Conservation (phyloP, 2,329 filamentous ascomycete genomes). For the Phoma sp. region DNA sequence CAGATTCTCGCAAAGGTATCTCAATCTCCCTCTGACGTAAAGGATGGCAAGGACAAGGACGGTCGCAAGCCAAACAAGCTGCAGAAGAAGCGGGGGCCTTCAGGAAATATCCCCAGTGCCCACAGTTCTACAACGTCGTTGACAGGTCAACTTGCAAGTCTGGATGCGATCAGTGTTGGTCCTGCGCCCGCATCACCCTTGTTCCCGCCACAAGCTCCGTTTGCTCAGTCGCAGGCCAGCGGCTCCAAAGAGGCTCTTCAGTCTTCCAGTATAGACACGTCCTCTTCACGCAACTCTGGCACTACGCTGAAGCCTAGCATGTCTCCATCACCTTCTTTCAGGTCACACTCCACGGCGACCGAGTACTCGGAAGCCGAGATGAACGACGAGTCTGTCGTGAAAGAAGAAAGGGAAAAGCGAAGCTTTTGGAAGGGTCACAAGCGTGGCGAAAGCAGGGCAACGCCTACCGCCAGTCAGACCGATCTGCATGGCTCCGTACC, state of each 20-base stretch:
- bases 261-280: slow-evolving; percentile 41
- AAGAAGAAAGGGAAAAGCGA: slow-evolving; percentile 60
- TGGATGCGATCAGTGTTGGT: slow-evolving; percentile 19
- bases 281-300: slow-evolving; percentile 55
- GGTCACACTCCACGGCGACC: slow-evolving; percentile 72
- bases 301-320: slow-evolving; percentile 67
- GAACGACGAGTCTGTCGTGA: slow-evolving; percentile 61
- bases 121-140: slow-evolving; percentile 88
- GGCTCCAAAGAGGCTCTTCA: slow-evolving; percentile 37
- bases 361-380: slow-evolving; percentile 83
- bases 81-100: slow-evolving; percentile 78
- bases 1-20: slow-evolving; percentile 44
- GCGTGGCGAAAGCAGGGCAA: slow-evolving; percentile 44
- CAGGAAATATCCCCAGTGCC: slow-evolving; percentile 81
- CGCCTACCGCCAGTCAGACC: slow-evolving; percentile 45
- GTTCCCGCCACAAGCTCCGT: slow-evolving; percentile 41
- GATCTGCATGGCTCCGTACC: slow-evolving; percentile 46
- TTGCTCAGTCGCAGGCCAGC: slow-evolving; percentile 32
- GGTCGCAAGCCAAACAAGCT: slow-evolving; percentile 83
- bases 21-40: slow-evolving; percentile 67
- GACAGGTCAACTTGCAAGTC: slow-evolving; percentile 42
- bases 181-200: slow-evolving; percentile 39
- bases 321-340: slow-evolving; percentile 78
- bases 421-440: slow-evolving; percentile 73
- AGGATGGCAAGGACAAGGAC: slow-evolving; percentile 55